phyloP scores from a whole-genome alignment of 2,329 filamentous ascomycete genomes.

The Aspergillus calidoustus region DNA sequence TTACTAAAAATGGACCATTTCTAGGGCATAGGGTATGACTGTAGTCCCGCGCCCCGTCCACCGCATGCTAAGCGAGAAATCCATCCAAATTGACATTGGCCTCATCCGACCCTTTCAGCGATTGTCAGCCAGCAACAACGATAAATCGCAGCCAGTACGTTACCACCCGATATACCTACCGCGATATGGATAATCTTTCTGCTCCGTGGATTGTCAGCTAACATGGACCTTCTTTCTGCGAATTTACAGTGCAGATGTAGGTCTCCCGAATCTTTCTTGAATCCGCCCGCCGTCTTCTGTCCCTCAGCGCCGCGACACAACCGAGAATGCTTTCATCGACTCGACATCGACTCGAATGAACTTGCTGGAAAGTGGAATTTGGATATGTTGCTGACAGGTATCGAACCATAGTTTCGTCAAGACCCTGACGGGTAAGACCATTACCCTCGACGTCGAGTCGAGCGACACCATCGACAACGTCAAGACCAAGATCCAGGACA shows the following conservation, averaged over 20 bases:
- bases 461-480: constrained; percentile 99
- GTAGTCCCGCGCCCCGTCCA: constrained; percentile 28
- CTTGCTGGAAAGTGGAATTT: constrained; percentile 5
- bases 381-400: constrained; percentile 29
- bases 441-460: constrained; percentile 99
- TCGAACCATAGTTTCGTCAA: constrained; percentile 84
- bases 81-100: constrained; percentile 44
- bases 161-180: constrained; percentile 18
- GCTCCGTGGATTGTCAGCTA: constrained; percentile 45
- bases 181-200: constrained; percentile 19
- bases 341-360: neutral
- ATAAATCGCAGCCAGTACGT: constrained; percentile 55
- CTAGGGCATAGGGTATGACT: constrained; percentile 48
- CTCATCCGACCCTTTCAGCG: constrained; percentile 43
- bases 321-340: constrained; percentile 16
- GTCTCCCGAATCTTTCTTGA: constrained; percentile 45
- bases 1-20: neutral
- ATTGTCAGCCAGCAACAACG: constrained; percentile 49
- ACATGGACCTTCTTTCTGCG: constrained; percentile 46
- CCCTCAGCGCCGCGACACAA: constrained; percentile 3
- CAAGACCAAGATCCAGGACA: constrained; percentile 99
- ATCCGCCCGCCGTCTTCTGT: constrained; percentile 21
- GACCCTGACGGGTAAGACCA: constrained; percentile 99
- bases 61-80: constrained; percentile 50
- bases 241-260: constrained; percentile 84